Evolutionary conservation across 441 rosid species (phyloP), one percentile per base, ranked within the genome.

Genomic region (Capsella rubella): DNA sequence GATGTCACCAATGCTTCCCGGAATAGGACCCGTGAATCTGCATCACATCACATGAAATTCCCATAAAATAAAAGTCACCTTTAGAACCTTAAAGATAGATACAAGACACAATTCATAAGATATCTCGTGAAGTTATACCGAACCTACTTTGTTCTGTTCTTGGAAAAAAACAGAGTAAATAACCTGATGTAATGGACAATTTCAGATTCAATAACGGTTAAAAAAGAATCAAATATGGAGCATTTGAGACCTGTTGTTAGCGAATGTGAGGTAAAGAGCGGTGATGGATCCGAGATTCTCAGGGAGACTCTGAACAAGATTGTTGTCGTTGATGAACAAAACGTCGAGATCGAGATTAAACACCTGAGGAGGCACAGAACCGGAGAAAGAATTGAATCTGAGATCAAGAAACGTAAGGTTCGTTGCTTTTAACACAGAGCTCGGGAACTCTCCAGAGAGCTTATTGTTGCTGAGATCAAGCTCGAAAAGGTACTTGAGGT

Each of bases 401-500:
- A 93, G 79, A 77, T 93, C 97, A 50, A 90, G 78, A 80, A 91
- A 93, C 32, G 86, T 82, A 28, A 91, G 78, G 1, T 81, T 60
- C 8, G 74, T 62, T 83, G 87, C 86, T 67, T 83, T 82, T 4
- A 93, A 82, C 60, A 91, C 86, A 5, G 86, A 90, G 2, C 75
- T 31, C 0, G 95, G 98, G 54, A 93, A 91, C 13, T 89, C 87
- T 29, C 98, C 97, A 5, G 96, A 79, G 74, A 91, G 85, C 21
- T 64, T 81, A 80, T 93, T 93, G 83, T 90, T 90, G 64, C 97
- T 94, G 10, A 88, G 81, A 66, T 93, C 98, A 66, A 93, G 84
- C 87, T 90, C 95, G 69, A 84, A 91, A 16, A 94, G 84, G 72
- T 85, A 91, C 12, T 75, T 84, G 45, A 94, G 90, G 58, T 83